Evolutionary conservation across 2,329 filamentous ascomycete genomes (phyloP).

Genomic region (Aspergillus texensis): DNA sequence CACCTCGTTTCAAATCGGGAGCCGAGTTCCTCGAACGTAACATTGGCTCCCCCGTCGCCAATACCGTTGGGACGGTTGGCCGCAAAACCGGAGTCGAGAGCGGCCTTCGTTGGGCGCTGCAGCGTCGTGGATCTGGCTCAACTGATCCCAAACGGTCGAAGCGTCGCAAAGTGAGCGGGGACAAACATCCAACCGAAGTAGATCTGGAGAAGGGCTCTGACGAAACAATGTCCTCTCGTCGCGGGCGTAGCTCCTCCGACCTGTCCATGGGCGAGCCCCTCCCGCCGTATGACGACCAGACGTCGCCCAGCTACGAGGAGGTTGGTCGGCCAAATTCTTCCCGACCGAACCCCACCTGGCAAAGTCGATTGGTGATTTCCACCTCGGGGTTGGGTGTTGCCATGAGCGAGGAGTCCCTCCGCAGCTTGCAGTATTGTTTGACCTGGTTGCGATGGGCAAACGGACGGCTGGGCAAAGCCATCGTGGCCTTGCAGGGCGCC

Average conservation of each 20-base stretch:
- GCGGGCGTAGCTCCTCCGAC: slow-evolving; percentile 61
- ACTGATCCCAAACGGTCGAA: slow-evolving; percentile 41
- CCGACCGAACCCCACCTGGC: slow-evolving; percentile 61
- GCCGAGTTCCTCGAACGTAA: slow-evolving; percentile 90
- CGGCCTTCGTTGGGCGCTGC: slow-evolving; percentile 80
- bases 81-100: slow-evolving; percentile 86
- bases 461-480: slow-evolving; percentile 74
- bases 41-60: slow-evolving; percentile 78
- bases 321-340: slow-evolving; percentile 40
- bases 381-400: slow-evolving; percentile 89
- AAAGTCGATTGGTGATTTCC: slow-evolving; percentile 81
- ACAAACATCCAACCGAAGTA: slow-evolving; percentile 39
- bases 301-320: slow-evolving; percentile 75
- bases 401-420: slow-evolving; percentile 84
- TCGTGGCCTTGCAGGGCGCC: slow-evolving; percentile 71
- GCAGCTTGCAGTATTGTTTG: slow-evolving; percentile 82
- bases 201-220: slow-evolving; percentile 51
- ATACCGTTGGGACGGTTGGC: slow-evolving; percentile 81
- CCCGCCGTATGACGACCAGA: slow-evolving; percentile 80
- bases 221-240: slow-evolving; percentile 20
- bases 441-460: slow-evolving; percentile 81
- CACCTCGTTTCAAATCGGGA: slow-evolving; percentile 82
- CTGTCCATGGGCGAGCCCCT: slow-evolving; percentile 72
- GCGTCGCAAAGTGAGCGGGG: slow-evolving; percentile 47
- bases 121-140: slow-evolving; percentile 41